Base-by-base conservation (phyloP, 73 alveolate genomes). In the Breviolum minutum region DNA sequence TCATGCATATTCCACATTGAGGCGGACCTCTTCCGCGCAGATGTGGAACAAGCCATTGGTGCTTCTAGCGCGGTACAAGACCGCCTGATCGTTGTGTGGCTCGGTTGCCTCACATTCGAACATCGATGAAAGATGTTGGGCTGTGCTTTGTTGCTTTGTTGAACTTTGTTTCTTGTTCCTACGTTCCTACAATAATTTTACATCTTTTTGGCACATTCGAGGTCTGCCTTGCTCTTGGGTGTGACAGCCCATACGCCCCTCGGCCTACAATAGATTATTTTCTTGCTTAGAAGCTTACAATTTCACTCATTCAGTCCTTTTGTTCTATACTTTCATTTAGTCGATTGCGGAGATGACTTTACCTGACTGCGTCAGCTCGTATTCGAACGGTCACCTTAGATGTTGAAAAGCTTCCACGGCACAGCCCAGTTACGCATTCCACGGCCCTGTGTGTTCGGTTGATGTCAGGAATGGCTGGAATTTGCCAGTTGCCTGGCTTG, bases 51-150 rank as follows among this genome's bases (percentile, higher is more conserved):
- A 61, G 98, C 98, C 61, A 92, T 92, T 17, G 98, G 98, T 27
- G 98, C 98, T 91, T 92, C 98, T 81, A 74, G 91, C 73, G 98
- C 98, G 60, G 98, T 92, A 27, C 97, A 90, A 63, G 97, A 90
- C 84, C 97, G 97, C 5, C 74, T 90, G 22, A 90, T 90, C 74
- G 97, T 90, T 71, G 97, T 90, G 97, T 22, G 74, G 32, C 97
- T 70, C 73, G 97, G 86, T 71, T 71, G 27, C 54, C 16, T 27
- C 32, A 14, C n/a, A 68, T 68, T 22, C n/a, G 77, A 68, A 17
- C 77, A 2, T 14, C n/a, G 77, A 22, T 14, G 77, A 22, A 68
- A 68, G 17, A 22, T 68, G n/a, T 68, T 68, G 77, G n/a, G n/a
- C 77, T 0, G 6, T 17, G 4, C 17, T 17, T 17, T 17, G 77